Percentiles rank a stretch among this genome's conserved stretches.
These are phyloP conservation scores for Tubosaeta brunneosetosa DNA, from an alignment of 768 basidiomycete genomes.

Conservation along the genomic window DNA sequence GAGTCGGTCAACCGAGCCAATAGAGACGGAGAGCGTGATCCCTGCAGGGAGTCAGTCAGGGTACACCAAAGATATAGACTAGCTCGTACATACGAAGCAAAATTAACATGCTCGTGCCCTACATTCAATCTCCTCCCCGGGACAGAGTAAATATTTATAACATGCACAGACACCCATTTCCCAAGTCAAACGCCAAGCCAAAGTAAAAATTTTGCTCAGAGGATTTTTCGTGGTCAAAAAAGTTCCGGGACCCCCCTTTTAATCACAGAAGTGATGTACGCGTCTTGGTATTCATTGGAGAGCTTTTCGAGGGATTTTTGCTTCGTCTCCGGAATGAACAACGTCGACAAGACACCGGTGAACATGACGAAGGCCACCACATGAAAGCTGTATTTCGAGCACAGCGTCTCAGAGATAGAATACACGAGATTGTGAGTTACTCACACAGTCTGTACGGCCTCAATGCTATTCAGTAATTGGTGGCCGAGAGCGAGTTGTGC, in stretches of 20 bases:
- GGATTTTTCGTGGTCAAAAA: neutral
- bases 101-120: neutral
- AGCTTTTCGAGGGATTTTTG: slow-evolving; percentile 58
- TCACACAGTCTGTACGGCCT: slow-evolving; percentile 63
- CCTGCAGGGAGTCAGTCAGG: slow-evolving; percentile 66
- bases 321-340: slow-evolving; percentile 82
- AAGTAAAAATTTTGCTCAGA: neutral
- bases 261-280: slow-evolving; percentile 40
- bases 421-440: slow-evolving; percentile 21
- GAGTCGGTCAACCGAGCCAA: slow-evolving; percentile 4
- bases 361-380: slow-evolving; percentile 83
- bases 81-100: slow-evolving; percentile 46
- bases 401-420: neutral
- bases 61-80: slow-evolving; percentile 80
- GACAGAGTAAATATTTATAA: neutral
- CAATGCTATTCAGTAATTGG: slow-evolving; percentile 49
- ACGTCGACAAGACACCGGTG: slow-evolving; percentile 75
- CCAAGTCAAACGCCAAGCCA: neutral
- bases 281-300: slow-evolving; percentile 65
- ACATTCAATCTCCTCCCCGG: neutral
- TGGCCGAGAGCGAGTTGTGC: slow-evolving; percentile 72
- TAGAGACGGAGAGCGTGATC: slow-evolving; percentile 61
- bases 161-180: neutral
- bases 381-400: slow-evolving; percentile 46
- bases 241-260: slow-evolving; percentile 12